Conservation (phyloP, 495 filamentous ascomycete genomes). For the Chaetomidium leptoderma region DNA sequence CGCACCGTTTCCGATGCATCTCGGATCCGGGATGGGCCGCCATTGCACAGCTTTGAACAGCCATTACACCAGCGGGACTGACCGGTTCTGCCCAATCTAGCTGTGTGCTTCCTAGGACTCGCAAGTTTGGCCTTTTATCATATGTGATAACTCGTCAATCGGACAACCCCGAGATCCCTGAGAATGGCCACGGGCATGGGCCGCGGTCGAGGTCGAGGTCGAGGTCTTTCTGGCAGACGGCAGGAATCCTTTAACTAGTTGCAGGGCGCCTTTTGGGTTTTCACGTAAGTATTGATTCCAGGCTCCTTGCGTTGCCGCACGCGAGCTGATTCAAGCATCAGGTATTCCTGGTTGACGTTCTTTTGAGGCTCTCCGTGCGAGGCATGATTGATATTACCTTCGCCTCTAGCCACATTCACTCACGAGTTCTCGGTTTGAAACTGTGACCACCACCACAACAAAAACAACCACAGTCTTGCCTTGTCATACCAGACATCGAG, state of each 20-base stretch:
- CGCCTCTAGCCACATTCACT: too few species aligned
- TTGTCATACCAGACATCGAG: neutral
- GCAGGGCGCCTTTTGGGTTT: neutral
- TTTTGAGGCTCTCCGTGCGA: too few species aligned
- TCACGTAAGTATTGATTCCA: neutral
- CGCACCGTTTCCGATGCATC: neutral
- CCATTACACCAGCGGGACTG: neutral
- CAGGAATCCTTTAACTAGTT: neutral
- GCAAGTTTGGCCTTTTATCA: neutral
- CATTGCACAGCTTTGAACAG: constrained; percentile 4
- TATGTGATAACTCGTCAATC: constrained; percentile 4
- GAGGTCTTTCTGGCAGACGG: neutral
- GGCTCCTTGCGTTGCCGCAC: too few species aligned
- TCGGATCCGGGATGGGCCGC: constrained; percentile 8
- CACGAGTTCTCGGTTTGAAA: too few species aligned
- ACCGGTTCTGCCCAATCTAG: constrained; percentile 1
- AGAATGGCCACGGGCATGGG: neutral
- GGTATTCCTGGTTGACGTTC: neutral
- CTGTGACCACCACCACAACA: too few species aligned
- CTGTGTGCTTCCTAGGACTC: constrained; percentile 5
- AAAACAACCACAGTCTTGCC: neutral
- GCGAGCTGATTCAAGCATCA: neutral
- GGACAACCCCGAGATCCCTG: neutral
- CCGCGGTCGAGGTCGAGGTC: neutral
- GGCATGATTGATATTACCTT: too few species aligned